Conservation (phyloP, 257 asterid genomes). For the Fraxinus anomala region DNA sequence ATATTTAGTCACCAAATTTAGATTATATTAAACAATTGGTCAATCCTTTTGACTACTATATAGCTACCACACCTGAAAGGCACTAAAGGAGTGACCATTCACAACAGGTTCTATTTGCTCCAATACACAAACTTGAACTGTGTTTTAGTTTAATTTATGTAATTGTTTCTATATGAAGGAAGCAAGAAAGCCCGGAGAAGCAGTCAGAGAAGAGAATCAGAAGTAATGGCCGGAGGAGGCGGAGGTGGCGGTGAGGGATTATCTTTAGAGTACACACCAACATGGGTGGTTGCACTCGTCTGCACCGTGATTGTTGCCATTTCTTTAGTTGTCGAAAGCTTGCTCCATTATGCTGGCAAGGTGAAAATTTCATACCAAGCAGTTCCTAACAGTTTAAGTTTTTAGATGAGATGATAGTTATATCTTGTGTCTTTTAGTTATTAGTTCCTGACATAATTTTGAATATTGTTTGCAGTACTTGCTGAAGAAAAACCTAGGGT, state of each 20-base stretch:
- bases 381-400: neutral
- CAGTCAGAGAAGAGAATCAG: no score
- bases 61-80: no score
- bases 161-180: no score
- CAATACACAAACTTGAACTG: no score
- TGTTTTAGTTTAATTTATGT: no score
- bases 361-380: slow-evolving; percentile 18
- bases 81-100: no score
- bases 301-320: slow-evolving; percentile 63
- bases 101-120: no score
- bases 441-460: neutral
- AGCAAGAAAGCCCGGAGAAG: no score
- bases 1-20: no score
- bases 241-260: slow-evolving; percentile 42
- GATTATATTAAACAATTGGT: no score
- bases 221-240: slow-evolving; percentile 43
- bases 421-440: neutral
- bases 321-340: slow-evolving; percentile 55
- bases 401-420: neutral
- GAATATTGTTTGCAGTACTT: slow-evolving; percentile 42
- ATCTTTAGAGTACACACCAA: slow-evolving; percentile 58
- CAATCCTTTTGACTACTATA: no score
- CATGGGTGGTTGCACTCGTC: slow-evolving; percentile 70
- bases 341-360: slow-evolving; percentile 66
- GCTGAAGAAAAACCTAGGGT: slow-evolving; percentile 51